Evolutionary conservation across 108 stramenopile species (phyloP).

Genomic region (Skeletonema marinoi): DNA sequence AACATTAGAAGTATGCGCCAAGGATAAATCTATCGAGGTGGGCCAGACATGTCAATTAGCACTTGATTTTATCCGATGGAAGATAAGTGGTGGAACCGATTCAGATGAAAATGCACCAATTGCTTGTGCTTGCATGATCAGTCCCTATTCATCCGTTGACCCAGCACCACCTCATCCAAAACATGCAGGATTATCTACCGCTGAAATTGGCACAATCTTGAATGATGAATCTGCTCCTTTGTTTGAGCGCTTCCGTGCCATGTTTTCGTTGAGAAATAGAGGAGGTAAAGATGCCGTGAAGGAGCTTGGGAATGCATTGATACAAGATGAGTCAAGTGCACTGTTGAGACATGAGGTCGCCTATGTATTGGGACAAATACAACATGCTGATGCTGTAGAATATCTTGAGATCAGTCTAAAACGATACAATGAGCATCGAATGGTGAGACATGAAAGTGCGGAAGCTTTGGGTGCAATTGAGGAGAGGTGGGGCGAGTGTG

Average conservation of each 20-base stretch:
- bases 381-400: slow-evolving; percentile 82
- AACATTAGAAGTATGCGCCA: slow-evolving; percentile 42
- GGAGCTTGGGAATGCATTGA: slow-evolving; percentile 78
- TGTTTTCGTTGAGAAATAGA: slow-evolving; percentile 97
- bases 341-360: slow-evolving; percentile 99
- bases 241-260: slow-evolving; percentile 95
- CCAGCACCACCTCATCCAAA: slow-evolving; percentile 87
- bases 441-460: slow-evolving; percentile 97
- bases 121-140: slow-evolving; percentile 87
- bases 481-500: slow-evolving; percentile 80
- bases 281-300: slow-evolving; percentile 81
- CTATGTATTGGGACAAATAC: slow-evolving; percentile 97
- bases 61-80: slow-evolving; percentile 82
- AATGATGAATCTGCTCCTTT: slow-evolving; percentile 67
- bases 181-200: slow-evolving; percentile 50
- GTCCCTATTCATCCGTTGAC: slow-evolving; percentile 80
- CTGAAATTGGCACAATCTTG: slow-evolving; percentile 74
- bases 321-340: slow-evolving; percentile 75
- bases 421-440: slow-evolving; percentile 85
- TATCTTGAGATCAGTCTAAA: slow-evolving; percentile 74
- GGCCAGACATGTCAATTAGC: slow-evolving; percentile 91
- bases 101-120: slow-evolving; percentile 49
- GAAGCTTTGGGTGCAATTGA: slow-evolving; percentile 99
- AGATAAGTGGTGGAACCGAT: slow-evolving; percentile 29
- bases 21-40: slow-evolving; percentile 77